Base-by-base conservation (phyloP, 2,329 filamentous ascomycete species). In the Exophiala mesophila region DNA sequence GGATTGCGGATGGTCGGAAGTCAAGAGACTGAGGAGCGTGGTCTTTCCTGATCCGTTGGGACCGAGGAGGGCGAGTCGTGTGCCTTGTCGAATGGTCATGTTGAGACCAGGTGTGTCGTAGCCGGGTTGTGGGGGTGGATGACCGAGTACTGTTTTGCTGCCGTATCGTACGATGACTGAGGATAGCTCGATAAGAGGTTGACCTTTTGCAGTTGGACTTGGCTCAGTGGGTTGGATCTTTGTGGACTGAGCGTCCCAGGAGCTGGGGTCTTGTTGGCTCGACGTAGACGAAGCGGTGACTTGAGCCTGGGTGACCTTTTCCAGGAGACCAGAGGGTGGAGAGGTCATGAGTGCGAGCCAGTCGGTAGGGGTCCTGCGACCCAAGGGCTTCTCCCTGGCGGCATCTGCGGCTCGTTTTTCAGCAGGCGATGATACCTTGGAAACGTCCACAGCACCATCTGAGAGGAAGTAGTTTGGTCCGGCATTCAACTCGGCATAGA, bases 21-120 rank as follows among this genome's bases (percentile, higher is more conserved):
- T 94, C 45, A 98, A 85, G 4, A 98, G 74, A 4, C 88, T 92
- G 19, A 97, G 77, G 28, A 98, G 75, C 0, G 92, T 98, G 0
- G 92, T 98, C 69, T 98, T 98, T 13, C 92, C 92, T 1, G 88
- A 95, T 9, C 77, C 92, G 56, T 98, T 97, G 21, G 89, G 84
- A 0, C 92, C 92, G 58, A 98, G 92, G 13, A 97, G 77, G 3
- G 86, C 90, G 85, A 88, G 95, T 49, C 89, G 80, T 60, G 96
- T 81, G 17, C 90, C 89, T 38, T 83, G 78, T 28, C 80, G 78
- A 17, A 97, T 82, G 1, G 76, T 85, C 88, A 92, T 96, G 59
- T 83, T 75, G 4, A 97, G 69, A 0, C 90, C 90, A 1, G 75
- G 62, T 45, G 69, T 67, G 13, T 65, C 53, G 34, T 68, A 55